These are phyloP conservation scores for Panicum miliaceum DNA, from an alignment of 176 grass and related monocot genomes.

Conservation along the genomic window DNA sequence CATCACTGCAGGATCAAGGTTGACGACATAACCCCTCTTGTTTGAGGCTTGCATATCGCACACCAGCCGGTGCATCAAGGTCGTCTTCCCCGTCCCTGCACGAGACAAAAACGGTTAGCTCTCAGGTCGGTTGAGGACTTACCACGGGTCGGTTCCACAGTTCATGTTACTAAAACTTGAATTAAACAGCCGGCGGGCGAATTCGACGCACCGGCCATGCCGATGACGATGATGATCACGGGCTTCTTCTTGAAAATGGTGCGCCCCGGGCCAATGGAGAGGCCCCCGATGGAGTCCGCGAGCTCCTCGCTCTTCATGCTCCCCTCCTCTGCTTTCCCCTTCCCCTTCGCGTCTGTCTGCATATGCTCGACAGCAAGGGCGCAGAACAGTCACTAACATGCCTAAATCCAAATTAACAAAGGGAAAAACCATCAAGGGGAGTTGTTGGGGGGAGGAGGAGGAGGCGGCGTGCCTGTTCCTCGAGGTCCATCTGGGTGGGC, in stretches of 20 bases:
- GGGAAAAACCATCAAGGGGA: background rate
- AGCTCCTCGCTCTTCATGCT: constrained; percentile 61
- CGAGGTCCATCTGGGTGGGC: constrained; percentile 53
- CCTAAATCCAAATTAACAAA: background rate
- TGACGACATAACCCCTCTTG: constrained; percentile 81
- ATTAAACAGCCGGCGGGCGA: background rate
- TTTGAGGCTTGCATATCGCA: constrained; percentile 66
- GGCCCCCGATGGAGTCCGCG: constrained; percentile 70
- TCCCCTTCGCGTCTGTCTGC: constrained; percentile 47
- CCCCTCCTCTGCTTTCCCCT: constrained; percentile 52
- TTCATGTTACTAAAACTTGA: background rate
- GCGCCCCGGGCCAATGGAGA: constrained; percentile 58
- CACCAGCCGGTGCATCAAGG: constrained; percentile 85
- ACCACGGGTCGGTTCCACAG: background rate
- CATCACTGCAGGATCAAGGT: constrained; percentile 93
- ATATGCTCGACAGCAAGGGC: background rate
- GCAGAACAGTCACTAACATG: background rate
- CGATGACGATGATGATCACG: constrained; percentile 86
- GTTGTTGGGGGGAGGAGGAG: background rate
- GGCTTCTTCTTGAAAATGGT: constrained; percentile 84
- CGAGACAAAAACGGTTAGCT: background rate
- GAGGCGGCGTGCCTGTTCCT: constrained; percentile 46
- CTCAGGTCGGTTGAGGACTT: background rate
- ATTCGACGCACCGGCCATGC: constrained; percentile 77
- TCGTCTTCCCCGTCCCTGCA: constrained; percentile 91